These are phyloP conservation scores for Candida coleopterorum DNA, from an alignment of 805 yeast species.

Conservation along the genomic window DNA sequence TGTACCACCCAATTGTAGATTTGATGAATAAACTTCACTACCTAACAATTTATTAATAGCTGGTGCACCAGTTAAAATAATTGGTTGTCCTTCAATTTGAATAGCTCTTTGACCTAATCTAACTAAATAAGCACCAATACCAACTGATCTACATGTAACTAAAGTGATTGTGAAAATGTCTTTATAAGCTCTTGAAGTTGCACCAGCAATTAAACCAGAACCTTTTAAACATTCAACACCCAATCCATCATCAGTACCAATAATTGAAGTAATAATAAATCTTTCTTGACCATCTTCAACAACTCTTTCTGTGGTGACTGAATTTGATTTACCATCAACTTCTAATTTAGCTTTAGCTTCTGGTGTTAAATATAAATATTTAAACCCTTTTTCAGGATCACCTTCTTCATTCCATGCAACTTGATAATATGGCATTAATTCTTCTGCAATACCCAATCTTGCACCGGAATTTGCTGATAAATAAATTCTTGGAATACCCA, in stretches of 20 bases:
- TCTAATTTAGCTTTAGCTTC: conserved; percentile 57
- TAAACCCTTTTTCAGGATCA: conserved; percentile 81
- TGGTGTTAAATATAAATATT: conserved; percentile 75
- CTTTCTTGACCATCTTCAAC: conserved; percentile 86
- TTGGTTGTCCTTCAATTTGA: conserved; percentile 98
- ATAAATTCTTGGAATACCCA: conserved; percentile 93
- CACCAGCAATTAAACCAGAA: conserved; percentile 98
- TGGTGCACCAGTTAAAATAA: conserved; percentile 98
- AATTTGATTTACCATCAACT: conserved; percentile 53
- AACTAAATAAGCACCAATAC: conserved; percentile 98
- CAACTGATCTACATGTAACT: conserved; percentile 99
- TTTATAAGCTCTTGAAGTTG: conserved; percentile 94
- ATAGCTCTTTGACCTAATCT: conserved; percentile 98
- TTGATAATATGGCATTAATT: conserved; percentile 79
- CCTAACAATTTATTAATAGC: conserved; percentile 96
- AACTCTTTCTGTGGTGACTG: conserved; percentile 68
- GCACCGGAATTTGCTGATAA: conserved; percentile 99
- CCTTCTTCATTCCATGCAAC: conserved; percentile 87
- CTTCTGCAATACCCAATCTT: conserved; percentile 97
- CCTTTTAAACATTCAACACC: conserved; percentile 99
- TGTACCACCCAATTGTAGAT: conserved; percentile 98
- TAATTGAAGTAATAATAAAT: conserved; percentile 72
- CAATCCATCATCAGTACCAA: conserved; percentile 93
- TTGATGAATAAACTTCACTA: conserved; percentile 93
- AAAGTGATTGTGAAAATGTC: conserved; percentile 97